Evolutionary conservation across 768 basidiomycete genomes (phyloP).

Genomic region (Leccinum barrowsii): DNA sequence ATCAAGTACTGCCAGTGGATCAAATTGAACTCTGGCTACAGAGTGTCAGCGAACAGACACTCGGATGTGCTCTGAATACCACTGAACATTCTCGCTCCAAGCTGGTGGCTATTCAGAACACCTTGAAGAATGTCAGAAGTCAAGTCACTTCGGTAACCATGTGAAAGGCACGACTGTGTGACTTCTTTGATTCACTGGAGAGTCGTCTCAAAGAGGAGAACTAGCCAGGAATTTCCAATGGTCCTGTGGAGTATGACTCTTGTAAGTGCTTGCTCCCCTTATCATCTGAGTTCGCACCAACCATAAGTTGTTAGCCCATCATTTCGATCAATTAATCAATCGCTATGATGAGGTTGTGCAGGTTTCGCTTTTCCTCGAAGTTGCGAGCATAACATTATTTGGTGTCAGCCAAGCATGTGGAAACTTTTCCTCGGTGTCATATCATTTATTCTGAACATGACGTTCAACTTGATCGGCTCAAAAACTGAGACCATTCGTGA

Average conservation of each 20-base stretch:
- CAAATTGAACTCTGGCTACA: not conserved
- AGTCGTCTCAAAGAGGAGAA: no score
- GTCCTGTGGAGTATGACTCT: not conserved
- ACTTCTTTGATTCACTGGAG: not conserved
- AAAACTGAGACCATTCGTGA: not conserved
- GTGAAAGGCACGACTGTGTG: not conserved
- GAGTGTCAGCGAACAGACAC: not conserved
- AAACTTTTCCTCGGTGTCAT: not conserved
- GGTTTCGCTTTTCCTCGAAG: not conserved
- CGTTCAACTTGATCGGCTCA: not conserved
- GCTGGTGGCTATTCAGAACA: not conserved
- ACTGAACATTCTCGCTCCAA: not conserved
- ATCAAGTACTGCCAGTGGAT: not conserved
- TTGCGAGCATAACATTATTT: not conserved
- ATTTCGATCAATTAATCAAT: not conserved
- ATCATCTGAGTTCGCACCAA: no score
- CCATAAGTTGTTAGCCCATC: not conserved
- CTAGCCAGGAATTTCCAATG: not conserved
- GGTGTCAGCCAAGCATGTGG: not conserved
- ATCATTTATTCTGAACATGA: not conserved
- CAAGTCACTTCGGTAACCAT: not conserved
- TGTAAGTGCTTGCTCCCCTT: not conserved
- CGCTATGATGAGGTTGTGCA: not conserved
- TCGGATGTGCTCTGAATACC: not conserved
- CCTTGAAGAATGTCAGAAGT: not conserved